Base-by-base conservation (phyloP, 768 basidiomycete genomes). In the Lyophyllum atratum region DNA sequence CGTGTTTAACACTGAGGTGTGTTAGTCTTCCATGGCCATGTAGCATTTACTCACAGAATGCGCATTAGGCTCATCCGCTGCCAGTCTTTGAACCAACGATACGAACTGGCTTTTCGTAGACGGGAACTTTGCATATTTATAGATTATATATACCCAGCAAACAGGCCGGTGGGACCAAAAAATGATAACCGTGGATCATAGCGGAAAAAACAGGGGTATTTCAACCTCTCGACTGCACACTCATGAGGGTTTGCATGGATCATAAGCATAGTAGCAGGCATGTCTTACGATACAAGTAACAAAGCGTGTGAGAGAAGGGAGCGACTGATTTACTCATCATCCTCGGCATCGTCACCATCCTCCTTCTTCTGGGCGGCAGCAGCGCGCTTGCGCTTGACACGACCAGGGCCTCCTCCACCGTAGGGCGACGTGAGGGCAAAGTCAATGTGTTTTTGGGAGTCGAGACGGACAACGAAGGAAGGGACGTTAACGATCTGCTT, bases 391-490 rank as follows among this genome's bases (percentile, higher is more conserved):
- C 96, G 89, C 92, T 98, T 98, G 72, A 95, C 94, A 65, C 96
- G 96, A 67, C 95, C 95, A 60, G 92, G 80, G 59, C 91, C 88
- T 65, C 91, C 95, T 69, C 96, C 96, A 72, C 95, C 96, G 70
- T 93, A 96, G 55, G 96, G 95, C 60, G 95, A 97, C 57, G 90
- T 95, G 66, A 95, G 87, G 44, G 96, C 90, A 72, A 98, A 99
- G 85, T 99, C 97, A 74, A 99, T 96, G 85, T 99, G 97, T 72
- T 98, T 98, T 85, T 98, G 95, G 59, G 94, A 96, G 83, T 98
- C 97, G 66, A 98, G 90, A 77, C 97, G 94, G 66, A 99, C 96
- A 72, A 98, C 92, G 75, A 98, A 98, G 3, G 95, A 98, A 19
- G 96, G 96, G 54, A 98, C 92, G 78, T 97, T 95, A 80, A 99